Conservation (phyloP, 768 basidiomycete species). For the Exsudoporus frostii region DNA sequence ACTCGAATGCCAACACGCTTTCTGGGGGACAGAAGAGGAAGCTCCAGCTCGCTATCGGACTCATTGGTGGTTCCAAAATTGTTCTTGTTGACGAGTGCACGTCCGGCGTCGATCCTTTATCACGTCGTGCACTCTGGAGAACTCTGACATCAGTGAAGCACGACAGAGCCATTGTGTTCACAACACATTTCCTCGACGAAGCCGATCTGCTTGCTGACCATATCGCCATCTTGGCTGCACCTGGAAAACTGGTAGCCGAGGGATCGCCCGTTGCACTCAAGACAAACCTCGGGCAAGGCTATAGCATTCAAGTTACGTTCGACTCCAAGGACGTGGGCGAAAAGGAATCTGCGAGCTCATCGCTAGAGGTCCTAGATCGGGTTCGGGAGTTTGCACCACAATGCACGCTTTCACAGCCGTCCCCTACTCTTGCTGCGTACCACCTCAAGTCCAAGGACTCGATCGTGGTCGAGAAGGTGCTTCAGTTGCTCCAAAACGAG, state of each 20-base stretch:
- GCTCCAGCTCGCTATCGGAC: conserved; percentile 76
- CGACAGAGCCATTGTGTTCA: conserved; percentile 69
- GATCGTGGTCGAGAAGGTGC: conserved; percentile 48
- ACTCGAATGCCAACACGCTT: conserved; percentile 61
- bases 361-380: conserved; percentile 35
- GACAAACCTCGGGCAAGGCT: conserved; percentile 66
- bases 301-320: conserved; percentile 58
- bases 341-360: conserved; percentile 13
- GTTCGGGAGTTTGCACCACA: conserved; percentile 47
- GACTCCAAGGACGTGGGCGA: conserved; percentile 30
- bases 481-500: conserved; percentile 52
- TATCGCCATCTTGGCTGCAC: conserved; percentile 71
- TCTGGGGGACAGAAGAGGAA: conserved; percentile 84
- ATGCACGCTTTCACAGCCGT: conserved; percentile 40
- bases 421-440: conserved; percentile 46
- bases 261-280: conserved; percentile 77
- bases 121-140: conserved; percentile 74
- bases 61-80: conserved; percentile 71
- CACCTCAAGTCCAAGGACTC: conserved; percentile 63
- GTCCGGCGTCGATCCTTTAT: conserved; percentile 79
- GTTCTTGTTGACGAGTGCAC: conserved; percentile 70
- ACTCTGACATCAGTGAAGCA: conserved; percentile 64
- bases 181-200: conserved; percentile 81
- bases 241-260: conserved; percentile 70
- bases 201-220: conserved; percentile 75